Conservation (phyloP, 495 filamentous ascomycete species). For the Wilcoxina mikolae region DNA sequence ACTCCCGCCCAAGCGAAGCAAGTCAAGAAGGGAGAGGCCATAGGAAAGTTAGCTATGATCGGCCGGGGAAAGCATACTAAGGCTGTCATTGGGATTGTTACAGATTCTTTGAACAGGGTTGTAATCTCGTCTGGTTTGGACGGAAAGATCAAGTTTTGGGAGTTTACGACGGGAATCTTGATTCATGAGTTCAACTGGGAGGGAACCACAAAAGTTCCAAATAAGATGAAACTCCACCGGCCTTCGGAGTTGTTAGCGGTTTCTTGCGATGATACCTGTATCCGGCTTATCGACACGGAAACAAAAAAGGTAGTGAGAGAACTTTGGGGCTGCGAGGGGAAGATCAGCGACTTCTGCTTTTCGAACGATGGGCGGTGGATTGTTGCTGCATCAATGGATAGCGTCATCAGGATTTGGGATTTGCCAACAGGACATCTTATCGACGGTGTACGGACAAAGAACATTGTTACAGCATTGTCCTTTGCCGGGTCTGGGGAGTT, state of each 20-base stretch:
- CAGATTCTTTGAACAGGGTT: conserved; percentile 69
- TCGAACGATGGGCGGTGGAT: conserved; percentile 92
- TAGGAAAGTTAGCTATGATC: conserved; percentile 32
- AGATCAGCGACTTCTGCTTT: conserved; percentile 76
- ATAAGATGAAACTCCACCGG: conserved; percentile 62
- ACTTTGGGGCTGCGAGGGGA: conserved; percentile 72
- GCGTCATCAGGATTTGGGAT: conserved; percentile 79
- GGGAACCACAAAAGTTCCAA: conserved; percentile 56
- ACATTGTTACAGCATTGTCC: conserved; percentile 62
- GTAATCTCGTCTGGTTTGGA: conserved; percentile 77
- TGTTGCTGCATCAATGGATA: conserved; percentile 72
- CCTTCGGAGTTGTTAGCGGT: conserved; percentile 77
- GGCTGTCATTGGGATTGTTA: conserved; percentile 67
- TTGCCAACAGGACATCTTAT: conserved; percentile 88
- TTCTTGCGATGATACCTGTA: conserved; percentile 73
- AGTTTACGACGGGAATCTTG: conserved; percentile 64
- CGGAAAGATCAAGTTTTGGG: conserved; percentile 98
- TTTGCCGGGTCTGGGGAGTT: conserved; percentile 87
- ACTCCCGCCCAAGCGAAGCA: conserved; percentile 47
- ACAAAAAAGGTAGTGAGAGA: conserved; percentile 83
- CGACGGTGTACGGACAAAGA: conserved; percentile 64
- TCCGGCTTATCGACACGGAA: conserved; percentile 78
- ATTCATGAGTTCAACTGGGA: conserved; percentile 74
- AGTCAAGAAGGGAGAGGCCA: conserved; percentile 33
- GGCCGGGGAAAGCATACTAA: conserved; percentile 54